Base-by-base conservation (phyloP, 1,139 yeast genomes). In the Taphrina deformans region DNA sequence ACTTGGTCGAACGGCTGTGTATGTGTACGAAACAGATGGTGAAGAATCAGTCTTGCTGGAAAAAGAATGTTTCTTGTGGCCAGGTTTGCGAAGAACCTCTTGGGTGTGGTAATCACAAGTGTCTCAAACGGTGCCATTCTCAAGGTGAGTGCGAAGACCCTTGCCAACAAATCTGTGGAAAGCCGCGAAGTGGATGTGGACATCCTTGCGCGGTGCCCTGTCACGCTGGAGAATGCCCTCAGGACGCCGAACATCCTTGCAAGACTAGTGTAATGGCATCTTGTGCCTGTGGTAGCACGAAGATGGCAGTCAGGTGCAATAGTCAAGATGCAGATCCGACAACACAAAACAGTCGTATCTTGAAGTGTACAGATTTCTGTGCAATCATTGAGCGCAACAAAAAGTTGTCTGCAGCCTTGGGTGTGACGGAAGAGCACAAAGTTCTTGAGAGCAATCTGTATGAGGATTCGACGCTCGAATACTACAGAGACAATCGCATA, bases 11-110 rank as follows among this genome's bases (percentile, higher is more conserved):
- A 31, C 86, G 84, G 71, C 71, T 71, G 21, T 91, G 98, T 74
- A 82, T 83, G 69, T 91, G 98, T 79, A 92, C 92, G 3, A 80
- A 82, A 68, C 77, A 77, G 27, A 77, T 78, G 9, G 80, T 89
- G 27, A 82, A 84, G 53, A 88, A 89, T 29, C 84, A 88, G 21
- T 83, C 85, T 70, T 87, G 97, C 75, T 87, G 87, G 60, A 89
- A 87, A 68, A 78, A 80, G 6, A 79, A 79, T 33, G 91, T 87
- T 0, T 84, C 89, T 2, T 91, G 98, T 76, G 92, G 93, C 12
- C 79, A 77, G 52, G 76, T 79, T 24, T 91, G 98, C 77, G 82
- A 79, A 1, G 82, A 80, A 64, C 71, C 75, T 2, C 79, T 88
- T 67, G 73, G 77, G 0, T 85, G 89, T 75, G 95, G 96, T 18